Evolutionary conservation across 768 basidiomycete species (phyloP).

Genomic region (Hortiboletus campestris): DNA sequence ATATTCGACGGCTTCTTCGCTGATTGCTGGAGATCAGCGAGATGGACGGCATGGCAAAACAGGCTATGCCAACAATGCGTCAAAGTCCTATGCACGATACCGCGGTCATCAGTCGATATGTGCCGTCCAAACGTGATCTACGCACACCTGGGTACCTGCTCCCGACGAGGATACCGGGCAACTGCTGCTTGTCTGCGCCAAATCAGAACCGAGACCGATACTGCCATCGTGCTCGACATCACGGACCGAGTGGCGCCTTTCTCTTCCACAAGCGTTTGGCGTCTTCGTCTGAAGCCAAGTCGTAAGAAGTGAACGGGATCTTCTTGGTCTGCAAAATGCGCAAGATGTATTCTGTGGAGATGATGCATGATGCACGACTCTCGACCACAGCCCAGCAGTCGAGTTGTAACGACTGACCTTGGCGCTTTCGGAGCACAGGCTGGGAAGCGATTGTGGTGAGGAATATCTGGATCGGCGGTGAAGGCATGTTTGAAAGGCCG

Average conservation of each 20-base stretch:
- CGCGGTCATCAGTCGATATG: conserved; percentile 3
- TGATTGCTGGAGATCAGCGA: conserved; percentile 29
- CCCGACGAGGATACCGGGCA: conserved; percentile 82
- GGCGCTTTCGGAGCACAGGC: conserved; percentile 70
- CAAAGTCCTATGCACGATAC: conserved; percentile 50
- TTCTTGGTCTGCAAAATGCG: conserved; percentile 85
- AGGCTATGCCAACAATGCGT: conserved; percentile 60
- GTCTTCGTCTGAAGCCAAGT: conserved; percentile 80
- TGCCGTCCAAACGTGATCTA: conserved; percentile 11
- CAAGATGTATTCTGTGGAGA: conserved; percentile 65
- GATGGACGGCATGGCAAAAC: not conserved
- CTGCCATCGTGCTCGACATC: not conserved
- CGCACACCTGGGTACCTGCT: conserved; percentile 74
- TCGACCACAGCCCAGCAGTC: not conserved
- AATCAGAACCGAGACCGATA: not conserved
- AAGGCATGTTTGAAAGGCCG: conserved; percentile 49
- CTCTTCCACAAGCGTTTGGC: conserved; percentile 81
- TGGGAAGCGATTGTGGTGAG: conserved; percentile 89
- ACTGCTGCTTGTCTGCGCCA: conserved; percentile 69
- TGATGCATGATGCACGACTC: not conserved
- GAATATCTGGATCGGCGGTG: conserved; percentile 80
- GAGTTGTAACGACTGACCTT: conserved; percentile 48
- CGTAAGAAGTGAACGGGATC: conserved; percentile 77
- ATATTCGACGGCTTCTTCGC: conserved; percentile 84
- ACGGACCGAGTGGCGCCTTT: conserved; percentile 67